Evolutionary conservation across 2,329 filamentous ascomycete species (phyloP), one percentile per base, ranked within the genome.

Genomic region (Colletotrichum sp.): DNA sequence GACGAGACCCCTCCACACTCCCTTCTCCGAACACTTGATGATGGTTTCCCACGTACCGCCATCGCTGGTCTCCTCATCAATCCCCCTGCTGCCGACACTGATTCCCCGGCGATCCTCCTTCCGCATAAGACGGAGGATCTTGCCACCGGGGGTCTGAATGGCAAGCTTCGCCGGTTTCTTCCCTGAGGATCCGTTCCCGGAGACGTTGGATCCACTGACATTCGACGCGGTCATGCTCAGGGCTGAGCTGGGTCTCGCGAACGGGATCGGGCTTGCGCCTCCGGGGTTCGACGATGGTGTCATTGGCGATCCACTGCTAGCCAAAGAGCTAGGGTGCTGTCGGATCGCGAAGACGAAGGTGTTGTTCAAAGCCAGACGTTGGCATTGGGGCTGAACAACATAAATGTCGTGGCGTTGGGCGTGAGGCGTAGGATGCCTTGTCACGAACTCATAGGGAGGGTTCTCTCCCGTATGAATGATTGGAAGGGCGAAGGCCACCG

Each of bases 331-430:
- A 1, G 96, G 95, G 82, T 99, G 96, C 82, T 99, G 97, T 62
- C 97, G 95, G 77, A 99, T 94, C 69, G 95, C 95, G 84, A 99
- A 99, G 32, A 99, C 96, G 82, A 98, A 99, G 0, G 97, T 99
- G 83, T 99, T 99, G 87, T 99, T 98, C 72, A 98, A 89, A 2
- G 95, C 96, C 32, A 99, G 89, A 30, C 93, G 92, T 78, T 94
- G 91, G 83, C 97, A 99, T 84, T 99, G 98, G 2, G 98, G 97
- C 82, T 99, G 97, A 60, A 96, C 95, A 78, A 99, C 95, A 84
- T 99, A 99, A 75, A 99, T 93, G 83, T 99, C 97, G 84, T 99
- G 96, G 57, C 96, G 92, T 82, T 98, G 96, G n/a, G 97, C 97
- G 84, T 99, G 97, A 10, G 97, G 97, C 4, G 97, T 99, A 9